Conservation (phyloP, 1,139 yeast species). For the Saccharomyces hybrid region DNA sequence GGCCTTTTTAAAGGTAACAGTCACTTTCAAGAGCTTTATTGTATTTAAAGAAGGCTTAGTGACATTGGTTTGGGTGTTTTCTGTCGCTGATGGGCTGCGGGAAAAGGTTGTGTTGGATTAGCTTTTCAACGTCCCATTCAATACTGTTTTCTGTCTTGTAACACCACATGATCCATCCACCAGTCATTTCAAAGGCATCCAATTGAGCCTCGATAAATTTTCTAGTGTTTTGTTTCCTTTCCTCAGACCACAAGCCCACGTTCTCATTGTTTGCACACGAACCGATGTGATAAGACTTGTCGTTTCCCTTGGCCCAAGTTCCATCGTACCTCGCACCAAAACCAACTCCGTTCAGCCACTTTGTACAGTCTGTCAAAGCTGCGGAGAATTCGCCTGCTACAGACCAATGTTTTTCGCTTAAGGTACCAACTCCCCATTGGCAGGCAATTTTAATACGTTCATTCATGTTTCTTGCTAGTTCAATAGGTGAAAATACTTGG, state of each 20-base stretch:
- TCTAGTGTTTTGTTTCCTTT: conserved; percentile 52
- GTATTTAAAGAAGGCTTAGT: background rate
- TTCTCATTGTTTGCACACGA: conserved; percentile 56
- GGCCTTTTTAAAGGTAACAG: background rate
- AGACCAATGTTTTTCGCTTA: conserved; percentile 59
- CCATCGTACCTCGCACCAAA: conserved; percentile 83
- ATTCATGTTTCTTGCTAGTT: conserved; percentile 48
- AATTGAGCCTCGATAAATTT: conserved; percentile 80
- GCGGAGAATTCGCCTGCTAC: conserved; percentile 91
- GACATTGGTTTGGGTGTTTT: conserved; percentile 62
- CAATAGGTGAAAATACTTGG: conserved; percentile 68
- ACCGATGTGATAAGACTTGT: conserved; percentile 47
- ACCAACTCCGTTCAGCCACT: conserved; percentile 87
- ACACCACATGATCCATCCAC: conserved; percentile 93
- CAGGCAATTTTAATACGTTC: conserved; percentile 62
- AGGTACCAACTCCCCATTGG: conserved; percentile 45
- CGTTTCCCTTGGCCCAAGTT: conserved; percentile 37
- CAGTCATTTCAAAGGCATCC: conserved; percentile 65
- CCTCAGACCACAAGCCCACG: conserved; percentile 51
- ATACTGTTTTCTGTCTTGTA: conserved; percentile 79
- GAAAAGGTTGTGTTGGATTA: conserved; percentile 54
- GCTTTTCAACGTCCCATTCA: conserved; percentile 77
- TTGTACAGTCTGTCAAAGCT: conserved; percentile 87
- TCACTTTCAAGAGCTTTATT: background rate
- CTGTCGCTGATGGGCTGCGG: conserved; percentile 71